phyloP scores from a whole-genome alignment of 768 basidiomycete species.

The Rhodotorula babjevae region DNA sequence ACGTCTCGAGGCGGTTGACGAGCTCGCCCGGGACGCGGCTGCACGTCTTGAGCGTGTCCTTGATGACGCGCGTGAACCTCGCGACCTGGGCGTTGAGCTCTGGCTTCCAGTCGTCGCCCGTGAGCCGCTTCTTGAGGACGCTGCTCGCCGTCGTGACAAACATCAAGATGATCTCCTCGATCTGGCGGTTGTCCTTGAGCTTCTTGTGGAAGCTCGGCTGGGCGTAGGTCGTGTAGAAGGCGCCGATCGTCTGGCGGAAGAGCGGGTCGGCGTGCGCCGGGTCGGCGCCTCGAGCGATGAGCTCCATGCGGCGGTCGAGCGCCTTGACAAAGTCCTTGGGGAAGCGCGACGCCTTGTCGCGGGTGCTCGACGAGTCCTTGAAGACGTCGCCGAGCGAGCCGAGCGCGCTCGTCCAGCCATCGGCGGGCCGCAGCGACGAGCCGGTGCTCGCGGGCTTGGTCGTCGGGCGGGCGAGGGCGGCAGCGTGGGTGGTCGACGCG shows the following conservation, averaged over 20 bases:
- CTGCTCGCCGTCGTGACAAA: constrained; percentile 87
- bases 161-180: constrained; percentile 93
- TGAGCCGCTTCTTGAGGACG: constrained; percentile 71
- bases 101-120: constrained; percentile 78
- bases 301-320: constrained; percentile 79
- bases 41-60: constrained; percentile 60
- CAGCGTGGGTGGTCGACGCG: constrained; percentile 4
- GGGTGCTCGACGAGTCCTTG: constrained; percentile 21
- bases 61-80: constrained; percentile 76
- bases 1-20: constrained; percentile 71
- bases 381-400: constrained; percentile 34
- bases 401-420: constrained; percentile 34
- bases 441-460: constrained; percentile 1
- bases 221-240: constrained; percentile 85
- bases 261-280: constrained; percentile 62
- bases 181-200: constrained; percentile 93
- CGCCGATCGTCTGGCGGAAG: constrained; percentile 80
- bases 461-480: constrained; percentile 1
- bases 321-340: constrained; percentile 90
- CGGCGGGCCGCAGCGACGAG: constrained; percentile 17
- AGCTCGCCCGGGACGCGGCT: constrained; percentile 72
- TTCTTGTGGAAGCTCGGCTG: constrained; percentile 78
- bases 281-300: constrained; percentile 90
- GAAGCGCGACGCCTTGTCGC: constrained; percentile 50
- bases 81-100: constrained; percentile 90